Evolutionary conservation across 495 filamentous ascomycete species (phyloP).

Genomic region (Aspergillus campestris): DNA sequence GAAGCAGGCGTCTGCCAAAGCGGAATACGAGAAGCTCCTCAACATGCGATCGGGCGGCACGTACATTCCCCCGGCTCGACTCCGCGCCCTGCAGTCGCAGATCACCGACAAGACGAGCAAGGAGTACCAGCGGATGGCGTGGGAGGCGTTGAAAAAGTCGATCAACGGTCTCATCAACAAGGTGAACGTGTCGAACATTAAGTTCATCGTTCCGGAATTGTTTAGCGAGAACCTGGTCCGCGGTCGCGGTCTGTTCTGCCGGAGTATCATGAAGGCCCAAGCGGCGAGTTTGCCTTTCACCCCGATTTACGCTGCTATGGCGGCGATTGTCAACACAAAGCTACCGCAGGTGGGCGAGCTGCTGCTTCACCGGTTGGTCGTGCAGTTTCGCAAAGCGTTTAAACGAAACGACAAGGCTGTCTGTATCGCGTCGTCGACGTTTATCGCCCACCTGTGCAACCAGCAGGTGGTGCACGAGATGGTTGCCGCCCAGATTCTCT

Average conservation of each 20-base stretch:
- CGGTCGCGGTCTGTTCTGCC: slow-evolving; percentile 85
- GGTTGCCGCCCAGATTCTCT: slow-evolving; percentile 79
- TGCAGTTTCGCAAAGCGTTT: slow-evolving; percentile 93
- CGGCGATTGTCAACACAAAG: slow-evolving; percentile 95
- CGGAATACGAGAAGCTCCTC: slow-evolving; percentile 84
- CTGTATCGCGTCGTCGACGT: slow-evolving; percentile 80
- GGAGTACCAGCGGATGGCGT: slow-evolving; percentile 98
- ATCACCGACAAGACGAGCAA: slow-evolving; percentile 94
- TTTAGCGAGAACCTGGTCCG: slow-evolving; percentile 91
- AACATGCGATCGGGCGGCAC: slow-evolving; percentile 89
- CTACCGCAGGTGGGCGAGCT: slow-evolving; percentile 90
- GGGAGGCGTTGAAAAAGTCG: slow-evolving; percentile 97
- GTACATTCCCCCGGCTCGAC: slow-evolving; percentile 86
- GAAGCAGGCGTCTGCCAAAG: slow-evolving; percentile 73
- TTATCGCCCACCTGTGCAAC: slow-evolving; percentile 91
- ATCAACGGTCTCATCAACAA: slow-evolving; percentile 99
- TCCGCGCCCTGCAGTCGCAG: slow-evolving; percentile 87
- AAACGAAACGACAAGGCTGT: slow-evolving; percentile 96
- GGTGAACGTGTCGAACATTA: slow-evolving; percentile 95
- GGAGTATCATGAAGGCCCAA: slow-evolving; percentile 95
- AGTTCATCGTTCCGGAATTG: slow-evolving; percentile 89
- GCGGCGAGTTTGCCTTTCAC: slow-evolving; percentile 95
- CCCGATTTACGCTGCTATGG: slow-evolving; percentile 89
- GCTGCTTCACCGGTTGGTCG: slow-evolving; percentile 72
- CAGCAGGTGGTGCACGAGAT: slow-evolving; percentile 93